Base-by-base conservation (phyloP, 306 rosid species). In the Glycyrrhiza uralensis region DNA sequence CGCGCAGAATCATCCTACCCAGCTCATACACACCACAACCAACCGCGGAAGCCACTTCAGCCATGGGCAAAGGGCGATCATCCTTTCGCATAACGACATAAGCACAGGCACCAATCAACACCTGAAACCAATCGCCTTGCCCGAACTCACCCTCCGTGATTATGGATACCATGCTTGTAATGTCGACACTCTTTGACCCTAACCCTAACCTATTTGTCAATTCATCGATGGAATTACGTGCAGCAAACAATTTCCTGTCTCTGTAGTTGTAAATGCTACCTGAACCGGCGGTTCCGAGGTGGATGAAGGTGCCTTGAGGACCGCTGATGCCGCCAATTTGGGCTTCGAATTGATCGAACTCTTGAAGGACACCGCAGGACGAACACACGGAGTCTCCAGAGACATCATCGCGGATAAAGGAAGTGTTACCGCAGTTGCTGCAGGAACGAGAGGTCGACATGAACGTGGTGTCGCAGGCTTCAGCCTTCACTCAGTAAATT, bases 71-170 rank as follows among this genome's bases (percentile, higher is more conserved):
- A 5, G 92, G 66, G 1, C 68, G 67, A 18, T 58, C 79, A 20
- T 81, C 87, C 32, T 50, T 81, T 7, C 96, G 82, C 96, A 87
- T 92, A 2, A 76, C 80, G 0, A 89, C 84, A 49, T 89, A 89
- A 30, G 86, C 80, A 45, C 94, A 87, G 4, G 94, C 96, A 4
- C 92, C 96, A 12, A 87, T 75, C 45, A 92, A 72, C 15, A 92
- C 77, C 1, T 64, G 62, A 64, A 92, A 83, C 97, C 94, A 92
- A 22, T 72, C 39, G 3, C 97, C 97, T 69, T 58, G 71, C 5
- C 96, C 94, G 51, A 71, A 87, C 72, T 89, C 97, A 9, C 83
- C 87, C 10, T 86, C 85, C 0, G 96, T 92, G 22, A 92, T 81
- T 7, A 18, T 11, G 29, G 83, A 75, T 1, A 83, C 76, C 90